Evolutionary conservation across 2,329 filamentous ascomycete genomes (phyloP).

Genomic region (Amauroascus verrucosus): DNA sequence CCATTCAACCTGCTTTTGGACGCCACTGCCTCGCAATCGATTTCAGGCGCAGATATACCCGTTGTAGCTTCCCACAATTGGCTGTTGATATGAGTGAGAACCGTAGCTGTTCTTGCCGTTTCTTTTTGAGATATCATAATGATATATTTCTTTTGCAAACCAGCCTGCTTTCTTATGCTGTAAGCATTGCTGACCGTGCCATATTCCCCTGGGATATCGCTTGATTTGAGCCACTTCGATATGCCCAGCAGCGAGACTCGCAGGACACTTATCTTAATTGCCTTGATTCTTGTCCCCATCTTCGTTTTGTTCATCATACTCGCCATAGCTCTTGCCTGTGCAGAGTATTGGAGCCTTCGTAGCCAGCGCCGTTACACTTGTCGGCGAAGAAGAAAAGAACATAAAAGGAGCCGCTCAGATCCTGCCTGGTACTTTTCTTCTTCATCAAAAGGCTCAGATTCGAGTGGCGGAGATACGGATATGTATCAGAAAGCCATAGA

Average conservation of each 20-base stretch:
- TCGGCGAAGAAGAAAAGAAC: slow-evolving; percentile 19
- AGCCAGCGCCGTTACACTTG: slow-evolving; percentile 20
- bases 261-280: slow-evolving; percentile 30
- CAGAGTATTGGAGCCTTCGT: slow-evolving; percentile 27
- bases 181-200: not conserved
- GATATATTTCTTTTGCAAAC: not conserved
- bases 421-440: slow-evolving; percentile 22
- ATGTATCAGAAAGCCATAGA: slow-evolving; percentile 20
- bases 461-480: slow-evolving; percentile 22
- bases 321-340: slow-evolving; percentile 31
- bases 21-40: not conserved
- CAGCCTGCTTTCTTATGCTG: not conserved
- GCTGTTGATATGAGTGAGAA: not conserved
- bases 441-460: slow-evolving; percentile 27
- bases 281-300: slow-evolving; percentile 41
- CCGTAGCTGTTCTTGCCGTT: slow-evolving; percentile 2
- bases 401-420: slow-evolving; percentile 26
- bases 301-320: slow-evolving; percentile 34
- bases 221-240: not conserved
- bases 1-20: not conserved
- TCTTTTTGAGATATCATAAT: not conserved
- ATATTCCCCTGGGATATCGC: not conserved
- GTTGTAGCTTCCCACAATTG: slow-evolving; percentile 7
- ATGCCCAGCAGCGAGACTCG: slow-evolving; percentile 14
- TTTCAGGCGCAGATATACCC: slow-evolving; percentile 6